Evolutionary conservation across 2,329 filamentous ascomycete genomes (phyloP).

Genomic region (Penicillium sp.): DNA sequence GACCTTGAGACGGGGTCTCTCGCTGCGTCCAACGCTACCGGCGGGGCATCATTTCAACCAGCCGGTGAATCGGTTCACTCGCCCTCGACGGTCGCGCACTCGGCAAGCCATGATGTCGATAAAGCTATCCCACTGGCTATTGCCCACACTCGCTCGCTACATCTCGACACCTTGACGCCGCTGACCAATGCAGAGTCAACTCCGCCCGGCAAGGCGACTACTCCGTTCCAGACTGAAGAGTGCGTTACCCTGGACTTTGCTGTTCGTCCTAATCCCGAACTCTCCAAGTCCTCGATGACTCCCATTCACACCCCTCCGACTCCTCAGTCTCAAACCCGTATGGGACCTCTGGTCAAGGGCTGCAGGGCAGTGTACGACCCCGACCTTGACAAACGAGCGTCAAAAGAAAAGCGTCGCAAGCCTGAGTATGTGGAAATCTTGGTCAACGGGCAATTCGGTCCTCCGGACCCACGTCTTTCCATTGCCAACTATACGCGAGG

Average conservation of each 20-base stretch:
- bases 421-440: slow-evolving; percentile 54
- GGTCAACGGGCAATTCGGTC: slow-evolving; percentile 56
- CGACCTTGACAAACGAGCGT: slow-evolving; percentile 57
- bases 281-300: slow-evolving; percentile 35
- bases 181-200: slow-evolving; percentile 66
- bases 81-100: slow-evolving; percentile 56
- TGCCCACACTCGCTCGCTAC: slow-evolving; percentile 55
- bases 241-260: slow-evolving; percentile 29
- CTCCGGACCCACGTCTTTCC: slow-evolving; percentile 76
- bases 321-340: slow-evolving; percentile 50
- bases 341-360: slow-evolving; percentile 54
- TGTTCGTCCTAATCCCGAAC: slow-evolving; percentile 28
- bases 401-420: slow-evolving; percentile 56
- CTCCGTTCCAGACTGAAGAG: slow-evolving; percentile 49
- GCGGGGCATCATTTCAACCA: slow-evolving; percentile 13
- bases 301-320: slow-evolving; percentile 46
- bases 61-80: slow-evolving; percentile 14
- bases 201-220: slow-evolving; percentile 56
- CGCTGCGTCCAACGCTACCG: slow-evolving; percentile 10
- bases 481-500: slow-evolving; percentile 62
- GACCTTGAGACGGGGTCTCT: slow-evolving; percentile 16
- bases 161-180: slow-evolving; percentile 58
- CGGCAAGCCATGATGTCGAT: slow-evolving; percentile 62
- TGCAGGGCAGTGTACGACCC: slow-evolving; percentile 63
- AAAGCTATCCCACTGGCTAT: slow-evolving; percentile 61